These are phyloP conservation scores for Apiotrichum porosum DNA, from an alignment of 1,284 basidiomycete genomes.

Conservation along the genomic window DNA sequence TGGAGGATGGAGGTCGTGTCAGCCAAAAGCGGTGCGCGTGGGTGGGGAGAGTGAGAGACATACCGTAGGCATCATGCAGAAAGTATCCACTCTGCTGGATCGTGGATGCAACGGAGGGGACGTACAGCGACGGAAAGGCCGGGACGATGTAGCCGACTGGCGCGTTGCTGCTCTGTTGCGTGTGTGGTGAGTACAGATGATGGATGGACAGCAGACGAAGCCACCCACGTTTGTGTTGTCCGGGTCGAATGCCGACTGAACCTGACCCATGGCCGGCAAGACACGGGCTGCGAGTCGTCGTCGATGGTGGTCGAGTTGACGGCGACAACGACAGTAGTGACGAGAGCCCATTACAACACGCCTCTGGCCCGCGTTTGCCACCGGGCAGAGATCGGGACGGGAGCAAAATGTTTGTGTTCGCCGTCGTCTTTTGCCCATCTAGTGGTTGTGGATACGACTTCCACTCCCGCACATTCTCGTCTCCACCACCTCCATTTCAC, in stretches of 20 bases:
- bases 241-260: conserved; percentile 31
- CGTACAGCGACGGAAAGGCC: conserved; percentile 54
- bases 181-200: too few species aligned
- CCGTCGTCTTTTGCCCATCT: too few species aligned
- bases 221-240: conserved; percentile 12
- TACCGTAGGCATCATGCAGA: conserved; percentile 49
- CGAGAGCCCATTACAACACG: too few species aligned
- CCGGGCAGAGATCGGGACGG: not conserved
- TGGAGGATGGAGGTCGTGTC: conserved; percentile 30
- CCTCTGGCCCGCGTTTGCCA: too few species aligned
- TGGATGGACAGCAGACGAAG: not conserved
- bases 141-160: conserved; percentile 42
- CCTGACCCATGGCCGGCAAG: conserved; percentile 27
- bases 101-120: conserved; percentile 47
- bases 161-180: conserved; percentile 12
- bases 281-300: not conserved
- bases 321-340: not conserved
- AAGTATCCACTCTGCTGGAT: conserved; percentile 36
- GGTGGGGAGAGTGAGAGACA: conserved; percentile 5
- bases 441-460: not conserved
- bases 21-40: not conserved
- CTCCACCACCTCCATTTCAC: not conserved
- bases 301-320: not conserved
- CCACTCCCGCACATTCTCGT: not conserved
- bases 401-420: conserved; percentile 4